Conservation (phyloP, 2,329 filamentous ascomycete genomes). For the Myrmaecium sp. region DNA sequence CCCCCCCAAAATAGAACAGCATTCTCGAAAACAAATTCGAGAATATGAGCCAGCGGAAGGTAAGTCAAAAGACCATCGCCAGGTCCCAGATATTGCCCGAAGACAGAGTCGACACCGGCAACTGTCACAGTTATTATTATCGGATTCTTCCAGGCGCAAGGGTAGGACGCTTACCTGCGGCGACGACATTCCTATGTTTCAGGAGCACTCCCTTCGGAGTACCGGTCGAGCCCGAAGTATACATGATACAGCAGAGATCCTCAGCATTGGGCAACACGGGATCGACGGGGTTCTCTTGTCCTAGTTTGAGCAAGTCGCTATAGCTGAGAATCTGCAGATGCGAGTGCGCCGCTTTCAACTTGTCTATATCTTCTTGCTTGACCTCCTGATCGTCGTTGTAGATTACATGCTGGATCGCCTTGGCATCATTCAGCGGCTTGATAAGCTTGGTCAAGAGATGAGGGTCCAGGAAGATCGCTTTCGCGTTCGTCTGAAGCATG, state of each 20-base stretch:
- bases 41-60: conserved; percentile 84
- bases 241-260: conserved; percentile 67
- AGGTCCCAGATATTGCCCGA: conserved; percentile 62
- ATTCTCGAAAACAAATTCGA: conserved; percentile 94
- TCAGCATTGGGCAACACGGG: conserved; percentile 54
- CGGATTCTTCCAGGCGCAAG: background rate
- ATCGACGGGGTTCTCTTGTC: conserved; percentile 51
- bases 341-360: conserved; percentile 35
- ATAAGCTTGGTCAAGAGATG: conserved; percentile 43
- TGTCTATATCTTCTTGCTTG: conserved; percentile 36
- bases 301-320: conserved; percentile 35
- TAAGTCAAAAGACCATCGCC: conserved; percentile 75
- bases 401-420: conserved; percentile 39
- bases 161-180: conserved; percentile 42
- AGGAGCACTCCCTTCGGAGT: conserved; percentile 78
- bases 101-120: conserved; percentile 61
- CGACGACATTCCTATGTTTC: conserved; percentile 63
- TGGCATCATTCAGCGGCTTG: conserved; percentile 37
- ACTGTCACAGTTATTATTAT: conserved; percentile 22
- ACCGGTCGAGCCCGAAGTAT: conserved; percentile 79
- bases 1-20: conserved; percentile 76
- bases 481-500: conserved; percentile 61
- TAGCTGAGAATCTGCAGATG: conserved; percentile 38
- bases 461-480: conserved; percentile 76
- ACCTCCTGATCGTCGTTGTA: conserved; percentile 39